Evolutionary conservation across 73 alveolate genomes (phyloP).

Genomic region (Tetrahymena thermophila): DNA sequence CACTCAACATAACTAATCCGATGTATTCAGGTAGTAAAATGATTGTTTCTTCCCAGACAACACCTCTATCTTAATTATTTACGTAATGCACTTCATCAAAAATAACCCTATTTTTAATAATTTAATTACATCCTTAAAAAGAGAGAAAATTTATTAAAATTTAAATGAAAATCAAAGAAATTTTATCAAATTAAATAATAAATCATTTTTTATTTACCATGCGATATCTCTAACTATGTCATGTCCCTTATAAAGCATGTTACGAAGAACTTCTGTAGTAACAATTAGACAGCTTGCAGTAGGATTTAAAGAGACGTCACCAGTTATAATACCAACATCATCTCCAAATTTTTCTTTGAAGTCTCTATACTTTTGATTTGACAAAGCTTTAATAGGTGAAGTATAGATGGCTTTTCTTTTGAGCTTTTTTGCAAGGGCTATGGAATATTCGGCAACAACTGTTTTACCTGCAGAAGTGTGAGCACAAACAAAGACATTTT

Average conservation of each 20-base stretch:
- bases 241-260: slow-evolving; percentile 75
- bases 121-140: too few species aligned
- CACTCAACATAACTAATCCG: slow-evolving; percentile 44
- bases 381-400: slow-evolving; percentile 96
- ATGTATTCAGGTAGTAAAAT: slow-evolving; percentile 85
- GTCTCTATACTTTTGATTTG: slow-evolving; percentile 95
- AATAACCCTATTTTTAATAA: background rate
- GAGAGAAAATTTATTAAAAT: too few species aligned
- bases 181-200: background rate
- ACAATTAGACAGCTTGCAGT: slow-evolving; percentile 87
- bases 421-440: slow-evolving; percentile 87
- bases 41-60: slow-evolving; percentile 98
- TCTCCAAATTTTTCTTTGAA: slow-evolving; percentile 76
- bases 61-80: slow-evolving; percentile 95
- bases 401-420: slow-evolving; percentile 92
- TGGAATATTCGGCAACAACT: slow-evolving; percentile 99
- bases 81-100: slow-evolving; percentile 89
- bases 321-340: slow-evolving; percentile 94
- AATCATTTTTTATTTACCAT: background rate
- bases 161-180: background rate
- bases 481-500: slow-evolving; percentile 95
- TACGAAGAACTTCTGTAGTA: slow-evolving; percentile 96
- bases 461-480: slow-evolving; percentile 99
- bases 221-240: slow-evolving; percentile 75
- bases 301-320: slow-evolving; percentile 77